phyloP scores from a whole-genome alignment of 179 eudicot species.

The Actinidia polygama region DNA sequence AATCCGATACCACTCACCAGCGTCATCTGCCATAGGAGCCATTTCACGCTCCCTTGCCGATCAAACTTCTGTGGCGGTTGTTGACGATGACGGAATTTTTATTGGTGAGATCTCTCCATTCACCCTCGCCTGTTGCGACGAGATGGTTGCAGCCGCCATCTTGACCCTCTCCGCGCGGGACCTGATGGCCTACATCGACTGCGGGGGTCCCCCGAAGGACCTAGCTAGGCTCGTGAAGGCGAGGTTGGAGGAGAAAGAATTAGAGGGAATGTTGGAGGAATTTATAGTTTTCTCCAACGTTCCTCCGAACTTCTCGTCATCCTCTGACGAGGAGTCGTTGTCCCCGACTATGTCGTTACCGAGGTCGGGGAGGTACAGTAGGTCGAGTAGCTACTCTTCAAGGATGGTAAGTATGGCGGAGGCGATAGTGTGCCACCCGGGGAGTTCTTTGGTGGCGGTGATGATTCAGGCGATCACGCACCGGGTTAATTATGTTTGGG shows the following conservation, averaged over 20 bases:
- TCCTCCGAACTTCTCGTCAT: slow-evolving; percentile 28
- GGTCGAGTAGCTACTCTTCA: slow-evolving; percentile 43
- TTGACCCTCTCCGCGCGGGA: slow-evolving; percentile 80
- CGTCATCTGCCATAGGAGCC: slow-evolving; percentile 52
- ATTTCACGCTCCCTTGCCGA: slow-evolving; percentile 38
- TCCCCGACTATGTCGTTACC: slow-evolving; percentile 30
- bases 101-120: slow-evolving; percentile 82
- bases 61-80: slow-evolving; percentile 74
- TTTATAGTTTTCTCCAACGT: slow-evolving; percentile 20
- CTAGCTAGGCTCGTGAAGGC: slow-evolving; percentile 58
- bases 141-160: slow-evolving; percentile 67
- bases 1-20: slow-evolving; percentile 57
- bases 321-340: slow-evolving; percentile 56
- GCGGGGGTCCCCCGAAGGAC: slow-evolving; percentile 79
- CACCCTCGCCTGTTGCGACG: slow-evolving; percentile 72
- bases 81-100: slow-evolving; percentile 62
- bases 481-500: slow-evolving; percentile 88
- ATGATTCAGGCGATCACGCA: slow-evolving; percentile 94
- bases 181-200: slow-evolving; percentile 84
- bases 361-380: slow-evolving; percentile 29
- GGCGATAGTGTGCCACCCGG: slow-evolving; percentile 71
- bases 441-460: slow-evolving; percentile 85
- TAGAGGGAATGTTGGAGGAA: slow-evolving; percentile 62
- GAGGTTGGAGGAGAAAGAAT: slow-evolving; percentile 55
- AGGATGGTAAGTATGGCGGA: slow-evolving; percentile 64